Conservation (phyloP, 2,329 filamentous ascomycete species). For the Cordyceps farinosa region DNA sequence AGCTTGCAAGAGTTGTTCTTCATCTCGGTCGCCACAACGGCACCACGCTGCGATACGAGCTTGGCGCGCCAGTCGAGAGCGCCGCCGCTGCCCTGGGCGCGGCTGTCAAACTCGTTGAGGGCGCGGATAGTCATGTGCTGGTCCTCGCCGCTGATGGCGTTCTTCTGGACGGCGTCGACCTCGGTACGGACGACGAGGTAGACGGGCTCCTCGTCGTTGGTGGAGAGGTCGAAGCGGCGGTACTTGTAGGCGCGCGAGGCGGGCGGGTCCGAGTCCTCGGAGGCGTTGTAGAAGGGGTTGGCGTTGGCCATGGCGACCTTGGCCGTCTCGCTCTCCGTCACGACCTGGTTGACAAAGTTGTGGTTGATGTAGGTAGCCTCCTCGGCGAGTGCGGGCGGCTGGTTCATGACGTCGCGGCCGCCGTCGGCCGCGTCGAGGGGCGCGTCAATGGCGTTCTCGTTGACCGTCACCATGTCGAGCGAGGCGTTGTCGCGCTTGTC, state of each 20-base stretch:
- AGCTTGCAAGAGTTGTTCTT: slow-evolving; percentile 99
- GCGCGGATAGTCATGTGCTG: slow-evolving; percentile 91
- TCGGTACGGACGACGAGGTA: slow-evolving; percentile 93
- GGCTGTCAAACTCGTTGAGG: slow-evolving; percentile 98
- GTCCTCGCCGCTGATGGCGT: slow-evolving; percentile 85
- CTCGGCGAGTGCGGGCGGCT: slow-evolving; percentile 85
- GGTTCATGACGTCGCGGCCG: slow-evolving; percentile 93
- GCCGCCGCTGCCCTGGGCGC: slow-evolving; percentile 90
- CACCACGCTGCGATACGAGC: slow-evolving; percentile 89
- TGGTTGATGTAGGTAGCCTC: slow-evolving; percentile 99
- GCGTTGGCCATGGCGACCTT: slow-evolving; percentile 82
- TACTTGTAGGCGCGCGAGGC: slow-evolving; percentile 99
- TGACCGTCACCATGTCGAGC: slow-evolving; percentile 96
- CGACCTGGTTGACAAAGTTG: slow-evolving; percentile 96
- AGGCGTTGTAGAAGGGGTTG: slow-evolving; percentile 96
- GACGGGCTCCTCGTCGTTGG: slow-evolving; percentile 91
- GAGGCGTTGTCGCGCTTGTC: slow-evolving; percentile 96
- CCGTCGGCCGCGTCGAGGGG: slow-evolving; percentile 88
- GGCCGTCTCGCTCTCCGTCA: slow-evolving; percentile 71
- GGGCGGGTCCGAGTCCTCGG: slow-evolving; percentile 87
- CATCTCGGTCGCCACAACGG: slow-evolving; percentile 98
- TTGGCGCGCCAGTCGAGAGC: slow-evolving; percentile 97
- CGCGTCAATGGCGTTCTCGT: slow-evolving; percentile 95
- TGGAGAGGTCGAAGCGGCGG: slow-evolving; percentile 90
- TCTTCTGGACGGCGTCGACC: slow-evolving; percentile 93